Conservation (phyloP, 148 eudicot genomes). For the Amaranthus cruentus region DNA sequence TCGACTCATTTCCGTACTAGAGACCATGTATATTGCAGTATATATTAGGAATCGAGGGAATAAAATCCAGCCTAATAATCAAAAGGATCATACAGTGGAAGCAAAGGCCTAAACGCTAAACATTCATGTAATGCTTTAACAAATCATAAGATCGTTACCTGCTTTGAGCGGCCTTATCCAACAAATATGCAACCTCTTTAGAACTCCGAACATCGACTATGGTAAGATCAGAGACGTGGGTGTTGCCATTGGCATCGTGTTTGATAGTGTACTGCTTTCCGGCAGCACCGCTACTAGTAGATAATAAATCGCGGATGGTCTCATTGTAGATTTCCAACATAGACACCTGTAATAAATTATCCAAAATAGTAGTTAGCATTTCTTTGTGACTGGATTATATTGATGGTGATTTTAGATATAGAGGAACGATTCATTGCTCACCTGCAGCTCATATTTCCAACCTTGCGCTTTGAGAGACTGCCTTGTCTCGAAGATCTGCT, state of each 20-base stretch:
- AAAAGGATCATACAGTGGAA: not conserved
- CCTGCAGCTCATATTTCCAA: constrained; percentile 98
- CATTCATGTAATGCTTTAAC: not conserved
- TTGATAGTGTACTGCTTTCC: constrained; percentile 84
- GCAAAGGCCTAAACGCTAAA: not conserved
- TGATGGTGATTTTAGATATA: not conserved
- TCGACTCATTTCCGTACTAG: no score
- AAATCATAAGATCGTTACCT: constrained; percentile 42
- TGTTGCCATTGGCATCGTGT: constrained; percentile 88
- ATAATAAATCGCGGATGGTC: constrained; percentile 77
- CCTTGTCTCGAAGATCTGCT: constrained; percentile 81
- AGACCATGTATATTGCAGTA: no score
- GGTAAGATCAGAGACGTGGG: constrained; percentile 88
- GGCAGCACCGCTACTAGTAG: constrained; percentile 42
- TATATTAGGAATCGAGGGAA: no score
- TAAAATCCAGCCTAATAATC: no score
- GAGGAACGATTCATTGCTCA: constrained; percentile 21
- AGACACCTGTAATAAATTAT: constrained; percentile 57
- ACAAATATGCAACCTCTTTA: constrained; percentile 78
- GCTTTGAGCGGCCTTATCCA: constrained; percentile 94
- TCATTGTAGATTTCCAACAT: constrained; percentile 97
- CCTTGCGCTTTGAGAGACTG: constrained; percentile 81
- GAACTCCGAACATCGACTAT: constrained; percentile 80
- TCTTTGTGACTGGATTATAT: not conserved
- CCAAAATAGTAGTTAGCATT: not conserved